These are phyloP conservation scores for Fusarium sp. DNA, from an alignment of 2,329 filamentous ascomycete species.

Conservation along the genomic window DNA sequence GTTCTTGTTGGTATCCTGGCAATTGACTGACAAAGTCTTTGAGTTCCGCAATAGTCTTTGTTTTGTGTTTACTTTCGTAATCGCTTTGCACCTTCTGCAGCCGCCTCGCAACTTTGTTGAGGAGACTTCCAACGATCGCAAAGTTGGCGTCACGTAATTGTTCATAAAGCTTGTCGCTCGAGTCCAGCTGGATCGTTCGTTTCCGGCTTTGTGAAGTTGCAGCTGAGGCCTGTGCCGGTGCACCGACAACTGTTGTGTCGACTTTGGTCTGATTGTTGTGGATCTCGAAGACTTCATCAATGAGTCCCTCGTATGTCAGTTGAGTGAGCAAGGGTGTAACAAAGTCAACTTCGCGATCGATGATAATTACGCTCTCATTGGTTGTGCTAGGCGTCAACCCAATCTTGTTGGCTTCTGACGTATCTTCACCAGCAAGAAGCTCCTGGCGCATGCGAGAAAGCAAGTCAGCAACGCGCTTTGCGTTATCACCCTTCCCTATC, in stretches of 20 bases:
- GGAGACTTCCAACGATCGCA: constrained; percentile 85
- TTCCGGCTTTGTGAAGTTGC: constrained; percentile 72
- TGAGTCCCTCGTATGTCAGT: constrained; percentile 93
- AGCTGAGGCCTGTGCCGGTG: constrained; percentile 70
- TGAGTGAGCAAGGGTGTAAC: constrained; percentile 93
- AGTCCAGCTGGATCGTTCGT: constrained; percentile 88
- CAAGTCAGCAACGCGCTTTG: constrained; percentile 86
- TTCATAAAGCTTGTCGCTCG: constrained; percentile 87
- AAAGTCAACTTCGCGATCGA: constrained; percentile 94
- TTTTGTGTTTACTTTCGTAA: constrained; percentile 88
- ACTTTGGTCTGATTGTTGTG: constrained; percentile 93
- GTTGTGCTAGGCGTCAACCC: constrained; percentile 86
- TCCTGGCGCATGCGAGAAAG: constrained; percentile 93
- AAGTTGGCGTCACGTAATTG: constrained; percentile 94
- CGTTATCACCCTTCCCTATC: constrained; percentile 94
- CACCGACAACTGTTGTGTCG: constrained; percentile 87
- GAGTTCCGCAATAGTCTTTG: constrained; percentile 89
- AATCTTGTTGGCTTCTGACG: constrained; percentile 66
- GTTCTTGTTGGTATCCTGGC: constrained; percentile 91
- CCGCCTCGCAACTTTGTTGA: constrained; percentile 91
- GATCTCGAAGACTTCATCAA: constrained; percentile 93
- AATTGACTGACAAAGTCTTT: constrained; percentile 95
- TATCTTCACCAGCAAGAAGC: constrained; percentile 80
- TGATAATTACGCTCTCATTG: constrained; percentile 91
- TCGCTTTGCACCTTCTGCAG: constrained; percentile 84